Evolutionary conservation across 805 yeast species (phyloP).

Genomic region (Kodamaea kakaduensis): DNA sequence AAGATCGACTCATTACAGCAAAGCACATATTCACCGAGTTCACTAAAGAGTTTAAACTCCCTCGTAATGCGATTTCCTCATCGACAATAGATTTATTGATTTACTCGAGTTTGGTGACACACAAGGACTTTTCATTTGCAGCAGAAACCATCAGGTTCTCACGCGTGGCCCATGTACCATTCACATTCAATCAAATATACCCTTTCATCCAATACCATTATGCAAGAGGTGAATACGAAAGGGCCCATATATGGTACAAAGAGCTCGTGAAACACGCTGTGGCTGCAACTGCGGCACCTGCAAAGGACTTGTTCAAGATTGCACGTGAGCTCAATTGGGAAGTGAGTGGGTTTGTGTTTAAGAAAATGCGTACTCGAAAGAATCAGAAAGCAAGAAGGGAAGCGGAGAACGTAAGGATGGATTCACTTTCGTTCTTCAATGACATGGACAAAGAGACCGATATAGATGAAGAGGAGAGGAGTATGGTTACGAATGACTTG

Average conservation of each 20-base stretch:
- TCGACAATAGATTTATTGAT: conserved; percentile 30
- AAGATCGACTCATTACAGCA: conserved; percentile 20
- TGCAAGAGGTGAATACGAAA: conserved; percentile 22
- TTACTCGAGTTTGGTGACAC: conserved; percentile 26
- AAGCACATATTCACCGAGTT: conserved; percentile 25
- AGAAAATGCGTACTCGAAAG: conserved; percentile 20
- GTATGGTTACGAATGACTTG: conserved; percentile 20
- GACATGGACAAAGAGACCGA: conserved; percentile 12
- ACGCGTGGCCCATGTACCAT: conserved; percentile 25
- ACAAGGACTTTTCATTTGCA: conserved; percentile 34
- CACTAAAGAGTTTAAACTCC: conserved; percentile 13
- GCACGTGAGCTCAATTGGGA: conserved; percentile 36
- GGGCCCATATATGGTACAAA: conserved; percentile 37
- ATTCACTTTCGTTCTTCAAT: conserved; percentile 15
- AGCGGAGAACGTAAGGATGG: conserved; percentile 14
- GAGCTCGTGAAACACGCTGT: conserved; percentile 31
- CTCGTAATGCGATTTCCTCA: conserved; percentile 16
- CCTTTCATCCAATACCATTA: conserved; percentile 39
- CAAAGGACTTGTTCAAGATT: conserved; percentile 27
- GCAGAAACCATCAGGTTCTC: conserved; percentile 24
- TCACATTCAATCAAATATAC: conserved; percentile 36
- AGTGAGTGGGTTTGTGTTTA: conserved; percentile 30
- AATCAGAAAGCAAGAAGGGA: conserved; percentile 21
- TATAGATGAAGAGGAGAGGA: conserved; percentile 8
- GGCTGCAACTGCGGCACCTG: conserved; percentile 24